Percentiles rank a stretch among this genome's conserved stretches.
Conservation (phyloP, 2,329 filamentous ascomycete genomes). For the Fusarium zealandicum region DNA sequence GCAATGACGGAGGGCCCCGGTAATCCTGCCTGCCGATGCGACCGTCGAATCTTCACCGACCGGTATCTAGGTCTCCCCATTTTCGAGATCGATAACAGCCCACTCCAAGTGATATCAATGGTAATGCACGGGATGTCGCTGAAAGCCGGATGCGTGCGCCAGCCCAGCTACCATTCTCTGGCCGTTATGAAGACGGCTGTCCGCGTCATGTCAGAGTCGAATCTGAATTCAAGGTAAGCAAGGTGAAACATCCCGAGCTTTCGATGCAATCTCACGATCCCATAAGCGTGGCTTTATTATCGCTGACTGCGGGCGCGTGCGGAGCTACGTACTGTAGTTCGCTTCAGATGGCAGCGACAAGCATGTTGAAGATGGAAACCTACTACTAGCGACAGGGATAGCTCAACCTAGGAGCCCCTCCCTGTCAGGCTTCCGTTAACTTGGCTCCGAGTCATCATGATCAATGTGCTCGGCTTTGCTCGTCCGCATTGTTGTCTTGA, state of each 20-base stretch:
- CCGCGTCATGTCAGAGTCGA: no score
- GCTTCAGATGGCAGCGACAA: not conserved
- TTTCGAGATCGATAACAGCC: constrained; percentile 25
- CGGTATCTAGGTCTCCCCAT: constrained; percentile 15
- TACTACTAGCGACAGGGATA: no score
- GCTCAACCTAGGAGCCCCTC: no score
- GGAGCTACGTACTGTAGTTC: constrained; percentile 5
- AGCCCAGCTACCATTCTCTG: not conserved
- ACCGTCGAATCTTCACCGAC: constrained; percentile 38
- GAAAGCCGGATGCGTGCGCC: not conserved
- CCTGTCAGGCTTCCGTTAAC: no score
- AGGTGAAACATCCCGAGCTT: constrained; percentile 27
- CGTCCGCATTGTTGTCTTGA: not conserved
- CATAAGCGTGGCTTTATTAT: constrained; percentile 26
- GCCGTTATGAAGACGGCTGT: not conserved
- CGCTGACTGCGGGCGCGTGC: constrained; percentile 21
- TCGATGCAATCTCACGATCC: constrained; percentile 19
- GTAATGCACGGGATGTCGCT: constrained; percentile 1
- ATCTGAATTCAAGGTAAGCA: not conserved
- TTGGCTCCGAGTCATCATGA: no score
- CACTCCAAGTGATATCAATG: constrained; percentile 11
- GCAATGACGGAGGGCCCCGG: constrained; percentile 2
- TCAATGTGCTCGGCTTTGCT: not conserved
- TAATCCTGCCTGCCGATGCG: constrained; percentile 34
- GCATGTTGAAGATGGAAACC: not conserved